Evolutionary conservation across 208 protist species (phyloP).

Genomic region (Crithidia sp.): DNA sequence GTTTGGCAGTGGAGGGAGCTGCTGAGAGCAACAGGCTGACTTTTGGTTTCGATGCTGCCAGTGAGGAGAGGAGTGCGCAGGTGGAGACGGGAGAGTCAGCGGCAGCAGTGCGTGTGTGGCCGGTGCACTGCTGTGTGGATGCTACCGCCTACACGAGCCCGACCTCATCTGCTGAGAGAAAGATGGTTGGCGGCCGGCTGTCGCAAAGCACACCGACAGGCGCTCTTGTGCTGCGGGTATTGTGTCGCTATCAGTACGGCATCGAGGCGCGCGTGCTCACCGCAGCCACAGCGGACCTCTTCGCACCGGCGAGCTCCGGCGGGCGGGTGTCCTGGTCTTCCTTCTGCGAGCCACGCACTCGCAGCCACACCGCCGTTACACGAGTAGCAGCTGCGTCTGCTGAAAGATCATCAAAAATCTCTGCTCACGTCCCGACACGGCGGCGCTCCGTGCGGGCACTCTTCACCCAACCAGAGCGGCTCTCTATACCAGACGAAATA

Average conservation of each 20-base stretch:
- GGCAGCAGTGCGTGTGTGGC: slow-evolving; percentile 19
- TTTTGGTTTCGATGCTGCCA: not conserved
- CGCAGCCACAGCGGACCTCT: not conserved
- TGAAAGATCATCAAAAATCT: no score
- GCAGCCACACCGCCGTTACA: no score
- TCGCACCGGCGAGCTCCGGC: not conserved
- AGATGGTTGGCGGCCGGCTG: no score
- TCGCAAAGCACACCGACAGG: no score
- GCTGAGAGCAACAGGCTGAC: not conserved
- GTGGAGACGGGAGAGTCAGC: not conserved
- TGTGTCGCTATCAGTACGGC: slow-evolving; percentile 30
- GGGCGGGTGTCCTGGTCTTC: no score
- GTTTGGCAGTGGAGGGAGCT: not conserved
- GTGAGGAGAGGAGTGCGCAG: not conserved
- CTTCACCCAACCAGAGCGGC: no score
- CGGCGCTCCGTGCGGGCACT: no score
- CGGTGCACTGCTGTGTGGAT: slow-evolving; percentile 17
- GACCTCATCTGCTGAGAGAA: no score
- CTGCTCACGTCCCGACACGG: no score
- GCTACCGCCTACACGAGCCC: not conserved
- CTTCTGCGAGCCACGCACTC: no score
- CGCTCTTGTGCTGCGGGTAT: not conserved
- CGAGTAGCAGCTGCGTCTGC: no score
- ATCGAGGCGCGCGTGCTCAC: slow-evolving; percentile 29
- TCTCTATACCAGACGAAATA: no score